A percentile compares a stretch with the other conserved stretches of the same genome.
Conservation (phyloP, 1,139 yeast genomes). For the Scheffersomyces illinoinensis region DNA sequence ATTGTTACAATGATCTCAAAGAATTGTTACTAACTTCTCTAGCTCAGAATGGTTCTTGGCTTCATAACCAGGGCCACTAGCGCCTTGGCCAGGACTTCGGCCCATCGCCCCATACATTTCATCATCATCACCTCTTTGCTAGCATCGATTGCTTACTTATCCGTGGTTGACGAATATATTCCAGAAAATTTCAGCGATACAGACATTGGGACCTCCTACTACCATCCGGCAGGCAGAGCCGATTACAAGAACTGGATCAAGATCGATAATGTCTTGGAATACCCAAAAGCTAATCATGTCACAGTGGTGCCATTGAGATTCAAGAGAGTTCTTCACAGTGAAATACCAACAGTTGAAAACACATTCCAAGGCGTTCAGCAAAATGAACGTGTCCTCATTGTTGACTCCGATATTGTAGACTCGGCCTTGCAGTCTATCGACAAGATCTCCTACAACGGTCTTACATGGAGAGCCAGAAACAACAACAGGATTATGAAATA, state of each 20-base stretch:
- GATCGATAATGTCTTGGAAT: constrained; percentile 24
- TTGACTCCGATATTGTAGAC: constrained; percentile 38
- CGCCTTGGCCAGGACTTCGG: constrained; percentile 63
- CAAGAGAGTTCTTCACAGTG: constrained; percentile 37
- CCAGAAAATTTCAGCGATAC: constrained; percentile 34
- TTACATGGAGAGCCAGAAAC: constrained; percentile 67
- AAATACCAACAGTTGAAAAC: constrained; percentile 32
- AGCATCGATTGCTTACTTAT: constrained; percentile 80
- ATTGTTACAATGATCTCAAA: neutral
- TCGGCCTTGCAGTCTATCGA: constrained; percentile 32
- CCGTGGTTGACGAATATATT: constrained; percentile 78
- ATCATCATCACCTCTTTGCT: constrained; percentile 71
- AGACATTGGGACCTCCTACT: constrained; percentile 31
- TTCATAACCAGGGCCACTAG: constrained; percentile 35
- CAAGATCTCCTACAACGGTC: constrained; percentile 39
- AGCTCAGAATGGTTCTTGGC: constrained; percentile 21
- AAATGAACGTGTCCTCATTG: constrained; percentile 44
- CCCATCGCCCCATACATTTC: constrained; percentile 87
- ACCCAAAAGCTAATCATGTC: constrained; percentile 44
- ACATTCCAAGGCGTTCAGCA: constrained; percentile 31
- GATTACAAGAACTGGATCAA: constrained; percentile 45
- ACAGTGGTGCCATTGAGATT: constrained; percentile 60
- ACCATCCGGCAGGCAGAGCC: constrained; percentile 45
- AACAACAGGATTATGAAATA: constrained; percentile 65
- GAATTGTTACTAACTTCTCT: neutral